Base-by-base conservation (phyloP, 2,329 filamentous ascomycete genomes). In the Thermochaetoides dissita region DNA sequence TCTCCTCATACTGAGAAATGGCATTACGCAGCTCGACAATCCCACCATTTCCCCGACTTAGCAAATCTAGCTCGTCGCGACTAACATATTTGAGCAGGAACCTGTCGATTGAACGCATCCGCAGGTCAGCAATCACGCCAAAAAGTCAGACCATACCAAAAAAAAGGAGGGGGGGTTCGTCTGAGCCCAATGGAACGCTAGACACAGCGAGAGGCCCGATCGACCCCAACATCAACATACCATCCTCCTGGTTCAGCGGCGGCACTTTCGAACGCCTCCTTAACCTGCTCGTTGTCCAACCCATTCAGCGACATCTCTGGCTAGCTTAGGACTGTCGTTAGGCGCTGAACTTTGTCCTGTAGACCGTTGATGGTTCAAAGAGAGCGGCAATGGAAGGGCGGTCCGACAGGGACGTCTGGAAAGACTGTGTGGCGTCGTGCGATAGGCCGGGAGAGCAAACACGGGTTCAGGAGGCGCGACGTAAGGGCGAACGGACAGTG, bases 31-130 rank as follows among this genome's bases (percentile, higher is more conserved):
- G 78, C 59, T 96, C 91, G 46, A 78, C 72, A 45, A 94, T 80
- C 49, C 91, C 89, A 51, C 84, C 84, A 51, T 71, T 81, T 39
- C 91, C 91, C 51, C 74, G 76, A 46, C 71, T 76, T 45, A 91
- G 68, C 43, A 98, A 64, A 51, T 84, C 79, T 47, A 98, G 72
- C 53, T 89, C 84, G 67, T 98, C 91, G 61, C 91, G 81, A 47
- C 81, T 81, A 49, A 76, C 72, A 64, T 98, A 98, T 60, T 89
- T 88, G 53, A 98, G 77, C 49, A 96, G 76, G 57, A 98, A 91
- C 91, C 91, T 96, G 57, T 53, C 7, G 34, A n/a, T 35, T 35
- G 8, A 24, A 24, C 17, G 17, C 17, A 24, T 24, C 17, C 17
- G 17, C 17, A 24, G 17, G 17, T 24, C 17, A 24, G 17, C 17